Evolutionary conservation across 2,329 filamentous ascomycete species (phyloP).

Genomic region (Fusarium sp.): DNA sequence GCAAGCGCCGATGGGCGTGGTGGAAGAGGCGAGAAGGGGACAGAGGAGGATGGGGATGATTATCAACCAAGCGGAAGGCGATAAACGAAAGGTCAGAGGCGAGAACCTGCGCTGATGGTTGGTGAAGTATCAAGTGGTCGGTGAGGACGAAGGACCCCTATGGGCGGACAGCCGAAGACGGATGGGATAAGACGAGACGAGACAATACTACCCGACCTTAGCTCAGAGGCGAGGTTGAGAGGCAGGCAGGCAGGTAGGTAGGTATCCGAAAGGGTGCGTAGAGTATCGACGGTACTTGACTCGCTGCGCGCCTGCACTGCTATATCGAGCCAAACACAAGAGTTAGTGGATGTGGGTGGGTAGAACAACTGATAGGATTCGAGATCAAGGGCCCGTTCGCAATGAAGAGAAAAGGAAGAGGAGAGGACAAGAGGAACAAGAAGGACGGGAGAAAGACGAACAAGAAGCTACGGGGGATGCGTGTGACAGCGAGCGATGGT

Average conservation of each 20-base stretch:
- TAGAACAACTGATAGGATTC: constrained; percentile 20
- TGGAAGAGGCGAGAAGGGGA: constrained; percentile 15
- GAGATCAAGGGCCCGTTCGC: constrained; percentile 13
- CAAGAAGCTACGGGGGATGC: constrained; percentile 31
- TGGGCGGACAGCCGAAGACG: constrained; percentile 29
- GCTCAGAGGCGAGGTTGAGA: constrained; percentile 36
- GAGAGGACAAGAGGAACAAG: constrained; percentile 15
- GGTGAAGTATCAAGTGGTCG: constrained; percentile 39
- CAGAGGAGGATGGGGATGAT: constrained; percentile 8
- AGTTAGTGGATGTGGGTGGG: constrained; percentile 29
- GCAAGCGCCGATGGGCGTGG: constrained; percentile 15
- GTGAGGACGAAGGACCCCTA: constrained; percentile 38
- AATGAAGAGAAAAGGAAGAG: constrained; percentile 9
- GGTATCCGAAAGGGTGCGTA: constrained; percentile 48
- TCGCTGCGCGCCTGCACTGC: constrained; percentile 39
- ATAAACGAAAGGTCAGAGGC: constrained; percentile 18
- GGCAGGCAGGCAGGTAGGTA: constrained; percentile 47
- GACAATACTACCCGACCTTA: constrained; percentile 15
- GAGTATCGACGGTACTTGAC: constrained; percentile 26
- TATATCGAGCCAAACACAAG: constrained; percentile 38
- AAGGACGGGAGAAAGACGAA: constrained; percentile 18
- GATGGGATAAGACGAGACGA: constrained; percentile 20
- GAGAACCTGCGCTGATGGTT: constrained; percentile 19
- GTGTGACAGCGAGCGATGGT: constrained; percentile 36
- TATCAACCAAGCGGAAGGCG: constrained; percentile 29